Conservation (phyloP, 768 basidiomycete genomes). For the Atractiella rhizophila region DNA sequence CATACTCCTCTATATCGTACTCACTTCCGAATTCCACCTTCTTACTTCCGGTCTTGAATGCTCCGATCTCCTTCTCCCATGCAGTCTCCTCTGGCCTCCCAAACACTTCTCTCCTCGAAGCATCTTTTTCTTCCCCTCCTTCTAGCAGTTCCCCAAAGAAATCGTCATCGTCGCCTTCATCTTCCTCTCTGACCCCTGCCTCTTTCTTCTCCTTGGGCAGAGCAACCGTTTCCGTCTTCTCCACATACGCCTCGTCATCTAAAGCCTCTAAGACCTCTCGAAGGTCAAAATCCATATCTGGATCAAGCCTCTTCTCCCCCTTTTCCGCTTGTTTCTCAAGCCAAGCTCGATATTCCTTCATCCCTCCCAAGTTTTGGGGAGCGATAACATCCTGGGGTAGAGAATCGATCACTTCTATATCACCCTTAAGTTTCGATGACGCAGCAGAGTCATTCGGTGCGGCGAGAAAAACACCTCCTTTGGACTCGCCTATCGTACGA, state of each 20-base stretch:
- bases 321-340: background rate
- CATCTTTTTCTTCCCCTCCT: slow-evolving; percentile 26
- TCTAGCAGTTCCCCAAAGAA: slow-evolving; percentile 26
- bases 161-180: slow-evolving; percentile 33
- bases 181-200: slow-evolving; percentile 44
- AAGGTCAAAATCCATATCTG: slow-evolving; percentile 86
- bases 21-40: no score
- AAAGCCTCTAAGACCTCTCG: slow-evolving; percentile 78
- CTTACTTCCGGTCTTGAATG: slow-evolving; percentile 12
- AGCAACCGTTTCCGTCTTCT: no score
- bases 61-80: slow-evolving; percentile 3
- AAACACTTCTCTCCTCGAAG: slow-evolving; percentile 6
- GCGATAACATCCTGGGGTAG: no score
- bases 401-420: no score
- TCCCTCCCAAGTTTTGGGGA: no score
- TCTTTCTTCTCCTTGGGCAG: slow-evolving; percentile 43
- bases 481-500: slow-evolving; percentile 44
- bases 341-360: no score
- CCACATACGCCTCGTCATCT: slow-evolving; percentile 80
- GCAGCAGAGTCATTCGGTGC: slow-evolving; percentile 50
- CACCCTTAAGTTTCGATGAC: no score
- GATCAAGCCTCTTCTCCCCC: slow-evolving; percentile 44
- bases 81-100: background rate
- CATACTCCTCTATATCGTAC: slow-evolving; percentile 38
- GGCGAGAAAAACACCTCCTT: slow-evolving; percentile 53